phyloP scores from a whole-genome alignment of 202 grass and related monocot species.

The Carex sylvatica region DNA sequence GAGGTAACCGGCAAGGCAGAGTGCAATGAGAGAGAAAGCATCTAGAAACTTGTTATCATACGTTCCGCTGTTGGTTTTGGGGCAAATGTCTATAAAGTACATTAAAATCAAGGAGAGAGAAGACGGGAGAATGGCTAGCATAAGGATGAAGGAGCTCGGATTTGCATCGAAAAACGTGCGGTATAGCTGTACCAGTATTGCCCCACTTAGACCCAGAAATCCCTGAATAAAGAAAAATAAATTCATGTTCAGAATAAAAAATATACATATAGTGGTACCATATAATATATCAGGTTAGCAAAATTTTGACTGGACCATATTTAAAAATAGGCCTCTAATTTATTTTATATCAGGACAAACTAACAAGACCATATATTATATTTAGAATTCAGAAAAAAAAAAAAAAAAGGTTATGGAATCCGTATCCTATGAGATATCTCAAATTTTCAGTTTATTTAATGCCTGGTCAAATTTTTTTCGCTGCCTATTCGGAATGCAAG shows the following conservation, averaged over 20 bases:
- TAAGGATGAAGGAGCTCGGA: slow-evolving; percentile 67
- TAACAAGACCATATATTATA: no score
- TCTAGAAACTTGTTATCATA: slow-evolving; percentile 71
- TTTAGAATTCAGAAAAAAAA: no score
- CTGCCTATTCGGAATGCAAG: no score
- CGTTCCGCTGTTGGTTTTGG: background rate
- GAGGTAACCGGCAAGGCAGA: slow-evolving; percentile 66
- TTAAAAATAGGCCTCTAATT: no score
- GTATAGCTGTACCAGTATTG: slow-evolving; percentile 75
- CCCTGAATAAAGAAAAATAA: slow-evolving; percentile 42
- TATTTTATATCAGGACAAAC: no score
- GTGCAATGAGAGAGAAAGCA: slow-evolving; percentile 70
- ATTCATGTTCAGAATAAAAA: background rate
- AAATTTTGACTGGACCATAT: no score
- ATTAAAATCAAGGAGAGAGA: slow-evolving; percentile 56
- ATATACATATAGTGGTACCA: no score
- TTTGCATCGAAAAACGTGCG: slow-evolving; percentile 36
- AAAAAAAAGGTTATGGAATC: no score
- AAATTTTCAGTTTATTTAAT: no score
- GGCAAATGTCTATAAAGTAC: slow-evolving; percentile 60
- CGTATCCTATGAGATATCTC: no score
- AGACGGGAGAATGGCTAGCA: slow-evolving; percentile 64
- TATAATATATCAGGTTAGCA: no score
- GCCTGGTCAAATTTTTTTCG: no score
- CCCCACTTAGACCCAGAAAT: slow-evolving; percentile 81